Base-by-base conservation (phyloP, 306 rosid species). In the Ormosia semicastrata region DNA sequence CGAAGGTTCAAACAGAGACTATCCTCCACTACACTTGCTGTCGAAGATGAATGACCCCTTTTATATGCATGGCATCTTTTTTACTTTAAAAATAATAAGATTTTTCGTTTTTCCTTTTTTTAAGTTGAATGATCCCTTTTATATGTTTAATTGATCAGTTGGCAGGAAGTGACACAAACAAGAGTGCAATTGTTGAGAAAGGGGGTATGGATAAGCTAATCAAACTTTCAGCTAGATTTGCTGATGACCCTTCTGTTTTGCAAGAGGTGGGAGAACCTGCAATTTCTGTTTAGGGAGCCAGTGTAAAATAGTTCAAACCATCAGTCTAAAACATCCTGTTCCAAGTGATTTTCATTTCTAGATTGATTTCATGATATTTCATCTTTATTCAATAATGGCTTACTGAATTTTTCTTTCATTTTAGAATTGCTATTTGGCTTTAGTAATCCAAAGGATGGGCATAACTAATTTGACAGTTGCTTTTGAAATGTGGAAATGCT, bases 91-190 rank as follows among this genome's bases (percentile, higher is more conserved):
- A 49, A 15, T 79, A 52, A 60, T 73, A 47, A 2, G 50, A 39
- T 60, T 8, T 41, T 18, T 36, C 15, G 0, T 39, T 62, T 76
- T 62, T 7, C 12, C 12, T 37, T 72, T 65, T 52, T 32, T 44
- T n/a, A 15, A 44, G 49, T 53, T 75, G 18, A 84, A 47, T 34
- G 54, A 44, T 69, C 37, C 73, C 40, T 67, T 73, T 91, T 39
- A 63, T 66, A 44, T 79, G 71, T 80, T 86, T 49, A 62, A 58
- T 74, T 56, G 74, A 81, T 87, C 76, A 93, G 99, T 85, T 95
- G 89, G 98, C 99, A 53, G 97, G 98, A 90, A 95, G 98, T 75
- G 99, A 93, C 44, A 2, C 87, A 29, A 95, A 95, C 82, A 95
- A 95, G 79, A 92, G 73, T 36, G 82, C 77, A 73, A 89, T 95